Evolutionary conservation across 176 grass and related monocot species (phyloP).

Genomic region (Sorghum bicolor): Sorghum_bicolor_NCBIv3 NC_012879.2:2686501-2687000

Average conservation of each 20-base stretch:
- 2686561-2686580: background rate
- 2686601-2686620: background rate
- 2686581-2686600: background rate
- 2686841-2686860: background rate
- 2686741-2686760: conserved; percentile 74
- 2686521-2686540: background rate
- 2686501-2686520: background rate
- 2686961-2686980: conserved; percentile 88
- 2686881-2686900: conserved; percentile 12
- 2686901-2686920: background rate
- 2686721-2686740: conserved; percentile 82
- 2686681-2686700: conserved; percentile 37
- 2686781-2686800: background rate
- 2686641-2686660: conserved; percentile 1
- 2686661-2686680: conserved; percentile 39
- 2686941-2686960: conserved; percentile 68
- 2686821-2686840: background rate
- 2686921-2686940: conserved; percentile 62
- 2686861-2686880: background rate
- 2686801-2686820: background rate
- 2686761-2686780: conserved; percentile 96
- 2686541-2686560: background rate
- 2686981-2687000: conserved; percentile 87
- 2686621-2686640: background rate
- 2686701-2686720: conserved; percentile 72